Evolutionary conservation across 352 stramenopile species (phyloP), one percentile per base, ranked within the genome.

Genomic region (Pythium aristosporum): DNA sequence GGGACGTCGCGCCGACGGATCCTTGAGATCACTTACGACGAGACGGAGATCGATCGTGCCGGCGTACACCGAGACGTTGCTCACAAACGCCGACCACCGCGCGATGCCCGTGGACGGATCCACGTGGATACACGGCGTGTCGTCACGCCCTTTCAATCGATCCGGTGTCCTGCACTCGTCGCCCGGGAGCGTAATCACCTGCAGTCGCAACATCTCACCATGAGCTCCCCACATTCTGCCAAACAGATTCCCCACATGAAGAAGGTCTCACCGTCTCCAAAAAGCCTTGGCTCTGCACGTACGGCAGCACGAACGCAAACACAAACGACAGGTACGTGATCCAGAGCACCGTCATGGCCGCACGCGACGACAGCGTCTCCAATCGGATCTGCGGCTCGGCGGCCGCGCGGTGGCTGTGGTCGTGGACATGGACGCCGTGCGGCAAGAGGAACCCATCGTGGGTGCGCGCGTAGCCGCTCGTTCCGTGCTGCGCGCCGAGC

Each of bases 261-360:
- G 36, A 21, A 54, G 18, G 23, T 21, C 58, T 11, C 67, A 90
- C 86, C 56, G 82, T 84, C 57, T 84, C 74, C 13, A 93, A 47
- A 48, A 88, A 95, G 12, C 82, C 82, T 65, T 80, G 80, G 58
- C 76, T 90, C 69, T 91, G 82, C 25, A 95, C 47, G 72, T 93
- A 93, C 28, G 86, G 82, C 55, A 91, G 59, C 11, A 63, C 65
- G 21, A 95, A 75, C 6, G 86, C 86, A 18, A 93, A 54, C 4
- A 83, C 68, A 52, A 95, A 95, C 18, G 76, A 74, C 16, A 92
- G 16, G 68, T 95, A 95, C 51, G 86, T 92, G 67, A 91, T 66
- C 65, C 74, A 83, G 9, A 95, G 70, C 48, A 95, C 85, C 3
- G 73, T 78, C 46, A 79, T 89, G 7, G 84, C 81, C n/a, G 80